These are phyloP conservation scores for Aspergillus saccharolyticus DNA, from an alignment of 495 filamentous ascomycete species.

Conservation along the genomic window DNA sequence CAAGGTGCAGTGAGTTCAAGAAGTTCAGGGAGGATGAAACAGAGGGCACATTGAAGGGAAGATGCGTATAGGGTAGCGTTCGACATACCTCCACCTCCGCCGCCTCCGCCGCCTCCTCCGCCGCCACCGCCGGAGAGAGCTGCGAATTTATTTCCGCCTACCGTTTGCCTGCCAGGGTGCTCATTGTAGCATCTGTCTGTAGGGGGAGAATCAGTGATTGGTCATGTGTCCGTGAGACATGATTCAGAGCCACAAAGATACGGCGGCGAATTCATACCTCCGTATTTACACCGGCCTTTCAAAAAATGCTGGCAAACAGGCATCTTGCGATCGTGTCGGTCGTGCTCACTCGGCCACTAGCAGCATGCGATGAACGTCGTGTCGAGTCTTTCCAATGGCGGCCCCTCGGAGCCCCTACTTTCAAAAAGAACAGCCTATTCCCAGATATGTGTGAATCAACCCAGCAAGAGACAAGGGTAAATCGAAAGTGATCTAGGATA, in stretches of 20 bases:
- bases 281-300: slow-evolving; percentile 68
- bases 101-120: slow-evolving; percentile 25
- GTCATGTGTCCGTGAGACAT: neutral
- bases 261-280: slow-evolving; percentile 38
- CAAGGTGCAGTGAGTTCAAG: too few relatives aligned
- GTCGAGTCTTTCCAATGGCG: neutral
- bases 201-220: slow-evolving; percentile 17
- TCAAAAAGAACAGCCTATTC: too few relatives aligned
- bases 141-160: slow-evolving; percentile 41
- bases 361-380: neutral
- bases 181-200: slow-evolving; percentile 52
- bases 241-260: neutral
- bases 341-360: neutral
- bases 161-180: slow-evolving; percentile 40
- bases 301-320: slow-evolving; percentile 66
- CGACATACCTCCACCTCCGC: slow-evolving; percentile 34
- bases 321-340: slow-evolving; percentile 34
- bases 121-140: slow-evolving; percentile 29
- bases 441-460: neutral
- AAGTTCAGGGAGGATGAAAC: too few relatives aligned
- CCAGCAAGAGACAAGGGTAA: neutral
- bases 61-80: neutral
- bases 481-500: neutral
- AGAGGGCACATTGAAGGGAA: neutral
- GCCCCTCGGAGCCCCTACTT: too few relatives aligned